Evolutionary conservation across 139 green algal genomes (phyloP).

Genomic region (Volvox reticuliferus): DNA sequence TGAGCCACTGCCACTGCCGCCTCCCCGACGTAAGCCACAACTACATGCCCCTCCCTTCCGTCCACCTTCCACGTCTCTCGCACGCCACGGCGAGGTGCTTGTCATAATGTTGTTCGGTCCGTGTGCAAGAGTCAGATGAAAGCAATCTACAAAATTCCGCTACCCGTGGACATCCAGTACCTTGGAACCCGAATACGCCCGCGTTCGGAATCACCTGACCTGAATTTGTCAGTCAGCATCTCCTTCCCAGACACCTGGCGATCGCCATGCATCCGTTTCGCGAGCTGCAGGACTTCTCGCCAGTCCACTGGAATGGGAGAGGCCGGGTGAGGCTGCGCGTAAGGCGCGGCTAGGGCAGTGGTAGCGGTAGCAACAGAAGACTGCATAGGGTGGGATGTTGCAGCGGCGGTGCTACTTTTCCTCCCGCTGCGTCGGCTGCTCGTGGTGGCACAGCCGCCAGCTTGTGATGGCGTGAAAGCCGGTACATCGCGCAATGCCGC

Average conservation of each 20-base stretch:
- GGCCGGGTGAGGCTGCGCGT: slow-evolving; percentile 15
- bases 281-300: slow-evolving; percentile 62
- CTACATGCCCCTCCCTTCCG: too few species aligned
- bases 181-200: too few species aligned
- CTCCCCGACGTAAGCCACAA: too few species aligned
- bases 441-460: too few species aligned
- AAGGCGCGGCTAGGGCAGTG: neutral
- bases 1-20: too few species aligned
- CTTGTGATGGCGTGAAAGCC: neutral
- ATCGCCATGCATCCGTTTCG: slow-evolving; percentile 2
- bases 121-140: too few species aligned
- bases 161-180: too few species aligned
- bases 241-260: slow-evolving; percentile 27
- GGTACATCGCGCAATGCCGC: neutral
- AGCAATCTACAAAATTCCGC: too few species aligned
- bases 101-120: too few species aligned
- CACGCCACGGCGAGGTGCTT: too few species aligned
- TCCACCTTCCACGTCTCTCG: too few species aligned
- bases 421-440: neutral
- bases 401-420: neutral
- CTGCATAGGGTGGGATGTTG: too few species aligned
- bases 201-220: slow-evolving; percentile 40
- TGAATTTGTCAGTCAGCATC: slow-evolving; percentile 79
- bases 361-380: neutral
- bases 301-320: slow-evolving; percentile 60